A percentile compares a stretch with the other conserved stretches of the same genome.
These are phyloP conservation scores for Sphaerostilbella broomeana DNA, from an alignment of 2,329 filamentous ascomycete species.

Conservation along the genomic window DNA sequence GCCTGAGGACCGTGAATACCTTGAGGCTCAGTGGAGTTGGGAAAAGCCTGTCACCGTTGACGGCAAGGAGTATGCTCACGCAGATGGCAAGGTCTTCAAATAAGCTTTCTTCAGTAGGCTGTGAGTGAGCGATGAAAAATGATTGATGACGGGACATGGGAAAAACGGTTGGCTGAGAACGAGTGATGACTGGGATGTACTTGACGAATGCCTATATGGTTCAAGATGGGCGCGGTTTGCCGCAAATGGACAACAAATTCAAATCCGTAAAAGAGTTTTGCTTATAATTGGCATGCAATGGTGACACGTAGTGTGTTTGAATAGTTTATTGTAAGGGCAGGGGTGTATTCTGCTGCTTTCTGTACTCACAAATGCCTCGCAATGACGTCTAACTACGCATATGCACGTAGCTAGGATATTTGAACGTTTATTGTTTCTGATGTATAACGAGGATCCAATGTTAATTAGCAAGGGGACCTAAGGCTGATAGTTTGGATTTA, in stretches of 20 bases:
- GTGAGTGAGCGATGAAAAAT: conserved; percentile 12
- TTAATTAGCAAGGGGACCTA: no score
- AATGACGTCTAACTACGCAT: no score
- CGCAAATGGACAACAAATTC: conserved; percentile 4
- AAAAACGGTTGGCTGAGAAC: conserved; percentile 23
- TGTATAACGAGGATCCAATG: no score
- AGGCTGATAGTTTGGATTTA: conserved; percentile 28
- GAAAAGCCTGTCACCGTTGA: conserved; percentile 73
- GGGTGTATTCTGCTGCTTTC: not conserved
- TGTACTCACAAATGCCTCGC: no score
- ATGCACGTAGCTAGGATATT: no score
- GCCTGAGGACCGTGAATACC: conserved; percentile 74
- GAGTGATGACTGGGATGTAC: conserved; percentile 21
- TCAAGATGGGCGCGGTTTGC: conserved; percentile 1
- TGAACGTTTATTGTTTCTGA: no score
- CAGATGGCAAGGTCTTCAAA: conserved; percentile 98
- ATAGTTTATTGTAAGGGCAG: no score
- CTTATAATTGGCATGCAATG: not conserved
- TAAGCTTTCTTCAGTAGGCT: conserved; percentile 44
- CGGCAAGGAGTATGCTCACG: conserved; percentile 85
- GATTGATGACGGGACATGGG: conserved; percentile 31
- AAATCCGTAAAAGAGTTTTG: conserved; percentile 8
- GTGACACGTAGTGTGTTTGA: no score
- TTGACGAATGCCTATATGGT: conserved; percentile 10
- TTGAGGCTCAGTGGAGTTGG: conserved; percentile 87